Base-by-base conservation (phyloP, 2,329 filamentous ascomycete species). In the Fusarium bactridioides region DNA sequence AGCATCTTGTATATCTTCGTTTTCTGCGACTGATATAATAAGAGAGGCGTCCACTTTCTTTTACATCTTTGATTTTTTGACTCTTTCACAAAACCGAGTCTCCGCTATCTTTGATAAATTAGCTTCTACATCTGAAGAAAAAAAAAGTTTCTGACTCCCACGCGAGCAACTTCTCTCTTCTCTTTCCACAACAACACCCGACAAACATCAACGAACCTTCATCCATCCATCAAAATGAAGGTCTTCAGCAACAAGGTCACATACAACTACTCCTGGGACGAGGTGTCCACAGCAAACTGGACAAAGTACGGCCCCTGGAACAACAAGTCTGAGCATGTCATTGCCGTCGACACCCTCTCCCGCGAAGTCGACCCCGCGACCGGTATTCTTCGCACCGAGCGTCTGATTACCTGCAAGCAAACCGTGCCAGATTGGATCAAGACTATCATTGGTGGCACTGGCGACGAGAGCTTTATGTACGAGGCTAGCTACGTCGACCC, bases 231-330 rank as follows among this genome's bases (percentile, higher is more conserved):
- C 77, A 84, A 67, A 58, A 98, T 99, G 96, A 97, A 97, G 88
- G 93, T 98, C 84, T 98, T 98, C 80, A 93, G 94, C 77, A 97
- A 94, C 79, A 86, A 87, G 43, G 93, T 94, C 83, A 94, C 94
- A 69, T 99, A 97, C 85, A 89, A 97, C 85, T 99, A 99, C 87
- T 97, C 95, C 50, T 99, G 96, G 96, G 94, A 97, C 79, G 95
- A 98, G 83, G 96, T 99, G 40, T 97, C 94, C 31, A 94, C 94
- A 19, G 94, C 93, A 81, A 99, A 99, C 88, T 99, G 96, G 96
- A 92, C 91, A 77, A 99, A 99, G 83, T 99, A 99, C 85, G 97
- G 94, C 79, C 95, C 95, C 25, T 98, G 96, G 95, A 99, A 99
- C 86, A 93, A 98, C 82, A 96, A 97, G 85, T 95, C 93, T n/a